These are phyloP conservation scores for Draba incana DNA, from an alignment of 345 rosid species.

Conservation along the genomic window DNA sequence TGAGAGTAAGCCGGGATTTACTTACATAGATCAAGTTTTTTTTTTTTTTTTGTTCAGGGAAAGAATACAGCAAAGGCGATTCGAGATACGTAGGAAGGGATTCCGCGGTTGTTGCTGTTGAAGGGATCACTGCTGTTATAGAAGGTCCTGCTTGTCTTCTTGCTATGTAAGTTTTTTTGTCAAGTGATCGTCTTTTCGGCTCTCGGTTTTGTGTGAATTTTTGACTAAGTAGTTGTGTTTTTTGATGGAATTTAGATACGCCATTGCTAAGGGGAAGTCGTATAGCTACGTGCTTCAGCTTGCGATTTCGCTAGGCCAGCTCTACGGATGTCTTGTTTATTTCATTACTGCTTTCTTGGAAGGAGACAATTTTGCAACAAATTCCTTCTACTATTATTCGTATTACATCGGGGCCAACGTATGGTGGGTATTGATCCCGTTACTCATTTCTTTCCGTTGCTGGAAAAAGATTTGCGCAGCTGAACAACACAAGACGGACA, in stretches of 20 bases:
- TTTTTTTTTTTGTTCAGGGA: slow-evolving; percentile 57
- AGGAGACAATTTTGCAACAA: slow-evolving; percentile 78
- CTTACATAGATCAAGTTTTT: no score
- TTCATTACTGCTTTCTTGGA: slow-evolving; percentile 79
- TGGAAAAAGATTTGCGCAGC: slow-evolving; percentile 75
- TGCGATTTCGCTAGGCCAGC: slow-evolving; percentile 82
- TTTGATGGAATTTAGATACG: slow-evolving; percentile 53
- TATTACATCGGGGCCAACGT: slow-evolving; percentile 74
- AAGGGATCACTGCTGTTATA: slow-evolving; percentile 83
- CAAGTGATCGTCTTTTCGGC: neutral
- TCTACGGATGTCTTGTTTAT: slow-evolving; percentile 83
- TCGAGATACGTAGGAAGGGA: slow-evolving; percentile 89
- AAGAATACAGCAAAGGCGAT: slow-evolving; percentile 98
- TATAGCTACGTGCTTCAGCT: slow-evolving; percentile 87
- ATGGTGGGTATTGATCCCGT: slow-evolving; percentile 76
- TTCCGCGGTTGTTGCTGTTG: slow-evolving; percentile 67
- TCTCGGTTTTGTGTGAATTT: no score
- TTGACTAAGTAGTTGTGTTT: neutral
- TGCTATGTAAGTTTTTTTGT: slow-evolving; percentile 61
- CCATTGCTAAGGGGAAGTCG: slow-evolving; percentile 74
- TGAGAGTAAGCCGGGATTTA: no score
- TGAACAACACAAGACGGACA: slow-evolving; percentile 49
- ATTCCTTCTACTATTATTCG: slow-evolving; percentile 59
- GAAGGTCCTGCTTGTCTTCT: slow-evolving; percentile 86
- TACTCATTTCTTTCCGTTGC: slow-evolving; percentile 61